A percentile compares a stretch with the other conserved stretches of the same genome.
Evolutionary conservation across 2,329 filamentous ascomycete species (phyloP).

Genomic region (Macroventuria anomochaeta): DNA sequence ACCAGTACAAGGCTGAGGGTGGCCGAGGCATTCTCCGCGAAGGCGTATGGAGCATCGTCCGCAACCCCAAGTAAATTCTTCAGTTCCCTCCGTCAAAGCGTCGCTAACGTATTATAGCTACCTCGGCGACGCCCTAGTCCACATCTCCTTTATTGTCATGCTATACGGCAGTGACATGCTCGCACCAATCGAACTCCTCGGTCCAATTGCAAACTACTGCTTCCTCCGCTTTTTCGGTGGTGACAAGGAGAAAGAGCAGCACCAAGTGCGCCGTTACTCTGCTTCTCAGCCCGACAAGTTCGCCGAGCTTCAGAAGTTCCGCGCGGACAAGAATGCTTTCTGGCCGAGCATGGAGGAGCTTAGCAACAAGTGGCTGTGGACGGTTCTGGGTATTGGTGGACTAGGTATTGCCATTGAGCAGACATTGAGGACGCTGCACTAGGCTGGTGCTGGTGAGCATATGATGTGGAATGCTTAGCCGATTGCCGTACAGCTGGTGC

Average conservation of each 20-base stretch:
- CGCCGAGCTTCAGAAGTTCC: slow-evolving; percentile 60
- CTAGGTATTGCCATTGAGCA: slow-evolving; percentile 58
- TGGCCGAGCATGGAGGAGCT: slow-evolving; percentile 62
- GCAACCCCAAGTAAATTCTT: slow-evolving; percentile 65
- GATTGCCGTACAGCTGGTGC: neutral
- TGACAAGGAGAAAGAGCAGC: slow-evolving; percentile 61
- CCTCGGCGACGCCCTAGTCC: slow-evolving; percentile 65
- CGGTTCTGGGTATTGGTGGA: slow-evolving; percentile 58
- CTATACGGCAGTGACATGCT: slow-evolving; percentile 63
- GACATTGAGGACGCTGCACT: slow-evolving; percentile 43
- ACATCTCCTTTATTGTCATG: slow-evolving; percentile 65
- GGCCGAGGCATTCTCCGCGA: slow-evolving; percentile 56
- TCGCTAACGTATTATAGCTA: slow-evolving; percentile 53
- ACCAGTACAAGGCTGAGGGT: slow-evolving; percentile 55
- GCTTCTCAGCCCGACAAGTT: slow-evolving; percentile 60
- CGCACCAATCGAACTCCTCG: slow-evolving; percentile 61
- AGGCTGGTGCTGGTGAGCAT: neutral
- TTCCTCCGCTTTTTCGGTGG: slow-evolving; percentile 65
- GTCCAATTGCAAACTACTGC: slow-evolving; percentile 64
- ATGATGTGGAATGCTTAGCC: no score
- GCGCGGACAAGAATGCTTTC: slow-evolving; percentile 64
- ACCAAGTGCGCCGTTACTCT: slow-evolving; percentile 61
- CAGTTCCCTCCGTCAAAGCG: neutral
- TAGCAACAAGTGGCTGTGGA: slow-evolving; percentile 64
- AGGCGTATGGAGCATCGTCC: slow-evolving; percentile 68